Evolutionary conservation across 192 early-diverging fungal species (phyloP), one percentile per base, ranked within the genome.

Genomic region (Rhizophagus sp.): DNA sequence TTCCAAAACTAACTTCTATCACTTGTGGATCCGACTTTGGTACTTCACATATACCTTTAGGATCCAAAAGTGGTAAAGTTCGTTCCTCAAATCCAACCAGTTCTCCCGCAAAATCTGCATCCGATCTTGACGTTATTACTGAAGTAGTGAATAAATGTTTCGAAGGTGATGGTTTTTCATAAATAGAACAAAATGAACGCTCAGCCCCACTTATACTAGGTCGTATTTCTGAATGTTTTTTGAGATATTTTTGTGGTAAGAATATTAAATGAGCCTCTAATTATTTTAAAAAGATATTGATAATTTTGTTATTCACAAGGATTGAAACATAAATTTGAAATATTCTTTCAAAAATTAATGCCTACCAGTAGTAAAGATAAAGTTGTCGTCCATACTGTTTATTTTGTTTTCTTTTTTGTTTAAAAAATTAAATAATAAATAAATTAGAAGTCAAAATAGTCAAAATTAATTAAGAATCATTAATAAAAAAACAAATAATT

Each of bases 361-460:
- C 70, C 78, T 80, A 82, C 83, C 96, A 3, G 97, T 98, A 7
- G 96, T 96, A 82, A 97, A 97, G 15, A 98, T 94, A 82, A 90
- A 92, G 80, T 94, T 96, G 62, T 85, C 88, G 75, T 96, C 92
- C 34, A 89, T 22, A 27, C 57, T 57, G 79, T 97, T 95, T 25
- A 97, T 82, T 19, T 86, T 81, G 66, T 97, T 91, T 15, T 95
- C 93, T 85, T 57, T 57, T 57, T 57, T 57, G 4, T 17, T 57
- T 57, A 36, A 36, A 36, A 36, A 36, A 36, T 57, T 52, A 12
- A 15, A 15, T 13, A 15, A 15, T 13, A 19, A 57, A 57, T 2
- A 17, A 57, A 57, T 19, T 5, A 57, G n/a, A n/a, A n/a, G 15
- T 57, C 15, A 57, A 17, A 5, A 22, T 19, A n/a, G n/a, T n/a